Conservation (phyloP, 2,329 filamentous ascomycete genomes). For the Talaromyces albobiverticillius region DNA sequence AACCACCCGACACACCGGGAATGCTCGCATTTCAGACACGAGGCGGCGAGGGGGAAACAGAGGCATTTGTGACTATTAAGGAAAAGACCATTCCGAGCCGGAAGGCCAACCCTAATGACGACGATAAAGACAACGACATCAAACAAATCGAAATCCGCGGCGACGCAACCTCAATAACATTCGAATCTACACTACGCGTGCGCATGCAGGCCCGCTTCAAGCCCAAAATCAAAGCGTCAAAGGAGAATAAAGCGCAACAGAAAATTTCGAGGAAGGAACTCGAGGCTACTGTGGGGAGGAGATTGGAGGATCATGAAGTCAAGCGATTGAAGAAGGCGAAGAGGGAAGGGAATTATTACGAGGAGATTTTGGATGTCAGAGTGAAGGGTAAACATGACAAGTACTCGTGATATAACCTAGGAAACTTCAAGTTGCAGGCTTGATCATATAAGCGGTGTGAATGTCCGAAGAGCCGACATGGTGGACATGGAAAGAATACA, state of each 20-base stretch:
- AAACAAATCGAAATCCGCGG: conserved; percentile 66
- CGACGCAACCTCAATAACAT: conserved; percentile 66
- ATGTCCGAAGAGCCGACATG: too few species aligned
- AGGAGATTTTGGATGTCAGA: conserved; percentile 79
- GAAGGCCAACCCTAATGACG: conserved; percentile 19
- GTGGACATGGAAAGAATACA: too few species aligned
- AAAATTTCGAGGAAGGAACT: conserved; percentile 85
- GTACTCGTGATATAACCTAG: too few species aligned
- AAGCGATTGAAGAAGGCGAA: conserved; percentile 76
- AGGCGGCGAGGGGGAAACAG: conserved; percentile 47
- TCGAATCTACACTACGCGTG: conserved; percentile 71
- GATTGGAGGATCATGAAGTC: conserved; percentile 81
- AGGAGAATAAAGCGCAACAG: conserved; percentile 77
- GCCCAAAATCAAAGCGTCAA: conserved; percentile 72
- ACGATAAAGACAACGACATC: conserved; percentile 20
- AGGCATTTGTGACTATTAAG: conserved; percentile 66
- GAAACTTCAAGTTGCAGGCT: too few species aligned
- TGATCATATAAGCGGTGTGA: too few species aligned
- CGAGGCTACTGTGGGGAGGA: conserved; percentile 74
- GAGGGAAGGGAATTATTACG: conserved; percentile 85
- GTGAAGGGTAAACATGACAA: conserved; percentile 94
- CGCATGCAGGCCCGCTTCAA: conserved; percentile 97
- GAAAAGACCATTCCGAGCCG: conserved; percentile 29
- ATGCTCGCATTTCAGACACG: conserved; percentile 72
- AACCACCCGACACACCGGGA: conserved; percentile 61